phyloP scores from a whole-genome alignment of 2,329 filamentous ascomycete genomes.

The Cladosporium sp. region DNA sequence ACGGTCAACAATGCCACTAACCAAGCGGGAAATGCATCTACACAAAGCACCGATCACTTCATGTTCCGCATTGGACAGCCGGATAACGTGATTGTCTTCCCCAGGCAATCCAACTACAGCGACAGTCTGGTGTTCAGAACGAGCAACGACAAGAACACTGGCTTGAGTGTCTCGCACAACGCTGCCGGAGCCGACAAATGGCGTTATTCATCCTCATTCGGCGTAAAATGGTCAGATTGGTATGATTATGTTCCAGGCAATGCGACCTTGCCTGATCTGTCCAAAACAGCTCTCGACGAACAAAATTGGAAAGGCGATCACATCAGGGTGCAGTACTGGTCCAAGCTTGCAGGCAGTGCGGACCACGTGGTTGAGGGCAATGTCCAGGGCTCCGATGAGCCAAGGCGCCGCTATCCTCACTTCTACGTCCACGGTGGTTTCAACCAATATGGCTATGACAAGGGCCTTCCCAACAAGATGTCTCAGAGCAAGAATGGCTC shows the following conservation, averaged over 20 bases:
- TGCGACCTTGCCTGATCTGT: slow-evolving; percentile 42
- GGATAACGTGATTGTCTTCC: slow-evolving; percentile 59
- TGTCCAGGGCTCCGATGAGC: slow-evolving; percentile 36
- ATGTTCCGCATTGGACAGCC: slow-evolving; percentile 56
- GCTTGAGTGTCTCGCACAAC: slow-evolving; percentile 41
- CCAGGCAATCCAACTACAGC: slow-evolving; percentile 55
- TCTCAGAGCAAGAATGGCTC: slow-evolving; percentile 43
- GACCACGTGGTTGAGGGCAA: slow-evolving; percentile 59
- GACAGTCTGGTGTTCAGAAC: slow-evolving; percentile 45
- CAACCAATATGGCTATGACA: slow-evolving; percentile 62
- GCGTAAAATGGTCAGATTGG: slow-evolving; percentile 57
- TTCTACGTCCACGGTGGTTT: slow-evolving; percentile 59
- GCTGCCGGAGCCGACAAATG: slow-evolving; percentile 60
- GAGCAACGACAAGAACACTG: slow-evolving; percentile 17
- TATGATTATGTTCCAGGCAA: slow-evolving; percentile 50
- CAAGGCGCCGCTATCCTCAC: slow-evolving; percentile 54
- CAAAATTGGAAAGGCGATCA: slow-evolving; percentile 61
- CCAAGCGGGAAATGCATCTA: slow-evolving; percentile 38
- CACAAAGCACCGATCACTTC: slow-evolving; percentile 56
- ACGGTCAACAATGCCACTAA: slow-evolving; percentile 53
- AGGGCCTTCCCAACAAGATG: slow-evolving; percentile 53
- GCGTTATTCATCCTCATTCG: slow-evolving; percentile 61
- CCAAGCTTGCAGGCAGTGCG: slow-evolving; percentile 55
- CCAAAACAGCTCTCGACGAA: slow-evolving; percentile 53
- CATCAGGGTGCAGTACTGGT: slow-evolving; percentile 62